Base-by-base conservation (phyloP, 176 grass and related monocot genomes). In the Cenchrus americanus region DNA sequence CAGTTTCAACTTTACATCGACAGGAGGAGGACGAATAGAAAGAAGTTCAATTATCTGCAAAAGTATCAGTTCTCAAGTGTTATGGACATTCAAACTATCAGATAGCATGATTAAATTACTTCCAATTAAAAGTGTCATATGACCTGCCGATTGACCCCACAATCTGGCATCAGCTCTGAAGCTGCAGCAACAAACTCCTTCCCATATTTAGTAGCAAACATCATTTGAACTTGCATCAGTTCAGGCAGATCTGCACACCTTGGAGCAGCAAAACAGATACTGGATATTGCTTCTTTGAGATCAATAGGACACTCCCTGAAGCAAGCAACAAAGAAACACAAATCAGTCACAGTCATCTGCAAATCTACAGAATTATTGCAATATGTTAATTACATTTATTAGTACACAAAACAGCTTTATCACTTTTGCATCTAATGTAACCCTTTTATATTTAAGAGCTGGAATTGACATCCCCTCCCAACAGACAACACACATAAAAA, bases 271-370 rank as follows among this genome's bases (percentile, higher is more conserved):
- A 99, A 99, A 80, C 96, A 99, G 75, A 99, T 92, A 27, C 89
- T 99, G 21, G 96, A 99, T 75, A 99, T 96, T 80, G 96, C 93
- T 86, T 99, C 96, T 94, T 99, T 99, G 52, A 99, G 89, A 89
- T 99, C 96, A 79, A 99, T 86, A 78, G 96, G 96, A n/a, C 96
- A 99, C 69, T 94, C 93, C 80, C 96, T 99, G 87, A 78, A 92
- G 13, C 11, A 85, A 30, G 41, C 1, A 62, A 53, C 8, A 58
- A 42, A 42, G 61, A 59, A 62, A 60, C 15, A 34, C 12, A 53
- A 11, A 69, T 83, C 10, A 90, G 43, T n/a, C 3, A 24, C 10
- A 50, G 10, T 59, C n/a, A 82, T 82, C 42, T 59, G 7, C 47
- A 72, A 27, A 42, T 11, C 50, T 47, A 43, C 43, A 26, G 0